Conservation (phyloP, 2,329 filamentous ascomycete genomes). For the Fusarium nelsonii region DNA sequence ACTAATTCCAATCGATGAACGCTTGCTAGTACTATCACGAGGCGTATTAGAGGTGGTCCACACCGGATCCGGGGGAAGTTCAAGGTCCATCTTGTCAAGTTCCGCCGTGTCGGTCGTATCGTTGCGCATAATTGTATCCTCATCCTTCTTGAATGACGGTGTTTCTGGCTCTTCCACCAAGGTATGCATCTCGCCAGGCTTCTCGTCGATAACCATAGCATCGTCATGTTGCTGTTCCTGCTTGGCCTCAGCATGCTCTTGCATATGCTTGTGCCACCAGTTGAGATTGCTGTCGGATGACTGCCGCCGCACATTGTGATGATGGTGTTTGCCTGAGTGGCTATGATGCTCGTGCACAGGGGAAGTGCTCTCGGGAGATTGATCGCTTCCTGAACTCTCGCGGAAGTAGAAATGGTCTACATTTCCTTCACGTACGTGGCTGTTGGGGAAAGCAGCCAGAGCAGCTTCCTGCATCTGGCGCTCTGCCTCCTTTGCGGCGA, state of each 20-base stretch:
- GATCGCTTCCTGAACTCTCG: constrained; percentile 71
- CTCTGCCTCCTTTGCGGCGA: constrained; percentile 84
- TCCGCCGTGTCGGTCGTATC: constrained; percentile 58
- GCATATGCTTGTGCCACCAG: constrained; percentile 86
- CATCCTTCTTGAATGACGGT: constrained; percentile 26
- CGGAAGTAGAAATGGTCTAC: constrained; percentile 78
- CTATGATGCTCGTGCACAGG: constrained; percentile 47
- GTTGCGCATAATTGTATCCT: constrained; percentile 51
- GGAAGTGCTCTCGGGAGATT: constrained; percentile 56
- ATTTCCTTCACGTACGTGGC: constrained; percentile 75
- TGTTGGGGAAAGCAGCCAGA: constrained; percentile 81
- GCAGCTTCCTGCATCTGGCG: constrained; percentile 83
- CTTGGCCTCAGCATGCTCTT: constrained; percentile 77
- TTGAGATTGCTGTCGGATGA: constrained; percentile 72
- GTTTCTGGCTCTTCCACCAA: constrained; percentile 41
- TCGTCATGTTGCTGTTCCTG: constrained; percentile 57
- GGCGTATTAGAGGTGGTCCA: constrained; percentile 56
- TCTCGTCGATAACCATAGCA: constrained; percentile 49
- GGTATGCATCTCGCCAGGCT: constrained; percentile 41
- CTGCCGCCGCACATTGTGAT: constrained; percentile 61
- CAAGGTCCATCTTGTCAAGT: constrained; percentile 58
- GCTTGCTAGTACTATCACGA: constrained; percentile 40
- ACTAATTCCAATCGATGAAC: constrained; percentile 46
- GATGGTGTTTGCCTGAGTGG: constrained; percentile 42
- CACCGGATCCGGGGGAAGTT: constrained; percentile 56